These are phyloP conservation scores for Suillus brevipes DNA, from an alignment of 768 basidiomycete species.

Conservation along the genomic window DNA sequence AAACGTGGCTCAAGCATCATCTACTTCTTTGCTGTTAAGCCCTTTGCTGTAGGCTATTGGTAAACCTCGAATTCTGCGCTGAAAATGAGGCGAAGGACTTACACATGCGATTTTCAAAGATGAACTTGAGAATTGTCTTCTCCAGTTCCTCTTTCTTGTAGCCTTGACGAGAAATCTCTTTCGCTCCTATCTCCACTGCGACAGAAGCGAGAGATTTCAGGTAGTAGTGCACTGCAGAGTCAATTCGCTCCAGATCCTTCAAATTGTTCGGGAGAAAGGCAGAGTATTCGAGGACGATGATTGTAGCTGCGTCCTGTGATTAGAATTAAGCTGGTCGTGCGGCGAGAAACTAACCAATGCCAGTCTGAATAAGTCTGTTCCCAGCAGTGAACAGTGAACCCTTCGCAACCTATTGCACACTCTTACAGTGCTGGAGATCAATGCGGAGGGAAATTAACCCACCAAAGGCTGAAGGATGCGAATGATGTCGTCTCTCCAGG, in stretches of 20 bases:
- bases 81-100: not conserved
- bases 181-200: not conserved
- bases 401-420: not conserved
- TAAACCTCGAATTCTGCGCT: not conserved
- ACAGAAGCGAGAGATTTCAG: not conserved
- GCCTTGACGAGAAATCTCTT: not conserved
- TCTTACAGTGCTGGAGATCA: not conserved
- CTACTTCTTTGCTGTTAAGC: too few relatives aligned
- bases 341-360: not conserved
- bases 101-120: not conserved
- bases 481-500: too few relatives aligned
- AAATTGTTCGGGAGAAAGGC: not conserved
- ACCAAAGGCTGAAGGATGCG: not conserved
- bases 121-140: not conserved
- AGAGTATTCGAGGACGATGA: not conserved
- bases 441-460: not conserved
- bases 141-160: not conserved
- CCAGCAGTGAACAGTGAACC: not conserved
- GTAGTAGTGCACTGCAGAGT: not conserved
- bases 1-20: too few relatives aligned
- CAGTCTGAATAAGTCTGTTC: not conserved
- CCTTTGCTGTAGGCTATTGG: too few relatives aligned
- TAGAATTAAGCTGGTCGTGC: not conserved
- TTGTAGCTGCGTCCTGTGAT: not conserved
- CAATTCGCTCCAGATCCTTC: accelerated